Evolutionary conservation across 768 basidiomycete species (phyloP).

Genomic region (Lactarius quietus): DNA sequence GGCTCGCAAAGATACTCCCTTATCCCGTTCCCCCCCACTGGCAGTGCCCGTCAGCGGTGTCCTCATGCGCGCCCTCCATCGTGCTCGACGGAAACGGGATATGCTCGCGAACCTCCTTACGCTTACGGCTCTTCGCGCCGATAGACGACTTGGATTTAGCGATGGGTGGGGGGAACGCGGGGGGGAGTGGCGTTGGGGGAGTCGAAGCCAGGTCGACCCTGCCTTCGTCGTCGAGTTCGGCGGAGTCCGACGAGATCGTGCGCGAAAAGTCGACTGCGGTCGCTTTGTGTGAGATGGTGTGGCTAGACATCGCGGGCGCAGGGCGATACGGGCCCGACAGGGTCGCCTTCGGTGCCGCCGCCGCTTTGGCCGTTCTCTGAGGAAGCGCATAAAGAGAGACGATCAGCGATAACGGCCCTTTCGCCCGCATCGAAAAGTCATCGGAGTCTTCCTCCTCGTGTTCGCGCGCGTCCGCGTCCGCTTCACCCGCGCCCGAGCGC

Average conservation of each 20-base stretch:
- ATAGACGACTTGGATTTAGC: conserved; percentile 26
- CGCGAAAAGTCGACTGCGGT: conserved; percentile 33
- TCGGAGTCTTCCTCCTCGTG: conserved; percentile 40
- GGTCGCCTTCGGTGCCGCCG: conserved; percentile 68
- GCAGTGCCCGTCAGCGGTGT: no score
- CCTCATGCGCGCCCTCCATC: conserved; percentile 25
- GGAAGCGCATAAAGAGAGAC: conserved; percentile 32
- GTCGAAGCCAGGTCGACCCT: conserved; percentile 70
- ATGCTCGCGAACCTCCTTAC: conserved; percentile 35
- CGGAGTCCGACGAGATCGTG: conserved; percentile 35
- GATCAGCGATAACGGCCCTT: conserved; percentile 28
- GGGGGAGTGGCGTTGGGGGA: conserved; percentile 27
- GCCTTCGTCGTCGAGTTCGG: conserved; percentile 44
- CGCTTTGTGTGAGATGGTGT: conserved; percentile 23
- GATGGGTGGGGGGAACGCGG: conserved; percentile 17
- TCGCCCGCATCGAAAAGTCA: conserved; percentile 49
- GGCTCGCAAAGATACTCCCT: no score
- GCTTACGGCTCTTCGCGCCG: conserved; percentile 39
- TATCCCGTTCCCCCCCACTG: no score
- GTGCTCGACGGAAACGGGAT: conserved; percentile 24
- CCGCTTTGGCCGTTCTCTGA: conserved; percentile 47
- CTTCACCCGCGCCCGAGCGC: neutral
- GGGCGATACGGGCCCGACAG: no score
- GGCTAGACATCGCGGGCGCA: no score
- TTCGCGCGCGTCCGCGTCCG: conserved; percentile 27